These are phyloP conservation scores for Aspergillus bridgeri DNA, from an alignment of 495 filamentous ascomycete genomes.

Conservation along the genomic window DNA sequence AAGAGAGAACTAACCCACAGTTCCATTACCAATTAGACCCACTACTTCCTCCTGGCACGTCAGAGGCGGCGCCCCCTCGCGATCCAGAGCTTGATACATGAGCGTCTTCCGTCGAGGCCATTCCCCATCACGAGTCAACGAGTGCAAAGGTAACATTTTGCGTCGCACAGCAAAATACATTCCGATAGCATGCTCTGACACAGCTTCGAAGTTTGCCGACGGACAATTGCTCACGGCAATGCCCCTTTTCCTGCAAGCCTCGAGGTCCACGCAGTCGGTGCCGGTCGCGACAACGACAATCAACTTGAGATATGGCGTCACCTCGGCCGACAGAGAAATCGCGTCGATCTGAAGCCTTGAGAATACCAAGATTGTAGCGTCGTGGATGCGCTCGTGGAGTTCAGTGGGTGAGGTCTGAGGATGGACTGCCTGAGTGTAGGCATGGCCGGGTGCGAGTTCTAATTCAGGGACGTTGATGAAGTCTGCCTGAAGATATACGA, in stretches of 20 bases:
- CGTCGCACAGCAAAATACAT: slow-evolving; percentile 53
- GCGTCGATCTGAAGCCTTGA: slow-evolving; percentile 39
- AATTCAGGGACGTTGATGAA: slow-evolving; percentile 18
- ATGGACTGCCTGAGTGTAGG: slow-evolving; percentile 20
- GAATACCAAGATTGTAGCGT: slow-evolving; percentile 49
- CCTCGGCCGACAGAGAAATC: slow-evolving; percentile 30
- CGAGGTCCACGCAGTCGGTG: slow-evolving; percentile 51
- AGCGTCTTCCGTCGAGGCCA: slow-evolving; percentile 20
- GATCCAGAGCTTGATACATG: slow-evolving; percentile 21
- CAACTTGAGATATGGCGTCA: slow-evolving; percentile 40
- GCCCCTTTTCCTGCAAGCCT: slow-evolving; percentile 43
- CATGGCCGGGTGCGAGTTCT: slow-evolving; percentile 16
- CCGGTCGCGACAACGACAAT: slow-evolving; percentile 53
- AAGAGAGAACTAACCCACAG: slow-evolving; percentile 21
- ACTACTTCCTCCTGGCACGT: slow-evolving; percentile 31
- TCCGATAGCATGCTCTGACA: slow-evolving; percentile 52
- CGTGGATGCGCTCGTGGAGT: slow-evolving; percentile 39
- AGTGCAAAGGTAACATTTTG: slow-evolving; percentile 41
- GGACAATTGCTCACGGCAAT: slow-evolving; percentile 49
- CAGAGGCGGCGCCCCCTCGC: slow-evolving; percentile 20
- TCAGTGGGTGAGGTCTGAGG: slow-evolving; percentile 21
- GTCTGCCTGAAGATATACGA: slow-evolving; percentile 24
- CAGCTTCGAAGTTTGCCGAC: slow-evolving; percentile 47
- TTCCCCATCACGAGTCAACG: slow-evolving; percentile 27
- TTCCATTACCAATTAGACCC: slow-evolving; percentile 32